Conservation (phyloP, 768 basidiomycete genomes). For the Boletus barrowsii region DNA sequence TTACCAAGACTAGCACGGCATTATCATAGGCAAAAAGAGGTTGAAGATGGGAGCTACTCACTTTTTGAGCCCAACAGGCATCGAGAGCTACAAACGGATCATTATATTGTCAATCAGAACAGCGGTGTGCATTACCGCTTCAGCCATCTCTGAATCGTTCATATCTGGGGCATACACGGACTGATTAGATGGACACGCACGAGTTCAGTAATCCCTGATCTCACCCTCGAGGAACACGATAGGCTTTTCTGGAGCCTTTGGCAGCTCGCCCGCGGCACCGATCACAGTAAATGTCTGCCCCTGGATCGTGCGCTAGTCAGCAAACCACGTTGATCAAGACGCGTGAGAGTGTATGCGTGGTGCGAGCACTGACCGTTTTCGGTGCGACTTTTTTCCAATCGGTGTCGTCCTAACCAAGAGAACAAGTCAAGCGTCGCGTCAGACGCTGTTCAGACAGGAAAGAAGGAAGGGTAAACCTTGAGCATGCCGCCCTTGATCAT, state of each 20-base stretch:
- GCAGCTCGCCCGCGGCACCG: conserved; percentile 89
- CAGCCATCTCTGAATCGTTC: conserved; percentile 76
- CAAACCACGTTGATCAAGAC: not conserved
- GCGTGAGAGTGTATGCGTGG: not conserved
- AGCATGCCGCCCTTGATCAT: conserved; percentile 92
- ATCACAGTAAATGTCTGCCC: conserved; percentile 92
- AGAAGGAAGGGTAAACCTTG: conserved; percentile 52
- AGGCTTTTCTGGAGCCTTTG: conserved; percentile 78
- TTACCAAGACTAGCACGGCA: conserved; percentile 63
- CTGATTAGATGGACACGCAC: conserved; percentile 14
- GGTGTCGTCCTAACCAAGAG: conserved; percentile 66
- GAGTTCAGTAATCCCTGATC: conserved; percentile 4
- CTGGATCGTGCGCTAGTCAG: conserved; percentile 34
- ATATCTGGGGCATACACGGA: conserved; percentile 54
- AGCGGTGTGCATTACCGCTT: conserved; percentile 53
- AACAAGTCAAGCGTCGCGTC: not conserved
- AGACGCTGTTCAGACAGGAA: not conserved
- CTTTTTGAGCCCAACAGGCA: conserved; percentile 83
- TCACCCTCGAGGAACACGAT: conserved; percentile 83
- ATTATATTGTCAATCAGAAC: not conserved
- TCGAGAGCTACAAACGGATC: conserved; percentile 50
- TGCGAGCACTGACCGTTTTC: conserved; percentile 59
- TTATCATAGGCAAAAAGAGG: not conserved
- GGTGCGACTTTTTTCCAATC: conserved; percentile 81
- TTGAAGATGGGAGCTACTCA: conserved; percentile 25